Base-by-base conservation (phyloP, 768 basidiomycete species). In the Dioszegia hungarica region DNA sequence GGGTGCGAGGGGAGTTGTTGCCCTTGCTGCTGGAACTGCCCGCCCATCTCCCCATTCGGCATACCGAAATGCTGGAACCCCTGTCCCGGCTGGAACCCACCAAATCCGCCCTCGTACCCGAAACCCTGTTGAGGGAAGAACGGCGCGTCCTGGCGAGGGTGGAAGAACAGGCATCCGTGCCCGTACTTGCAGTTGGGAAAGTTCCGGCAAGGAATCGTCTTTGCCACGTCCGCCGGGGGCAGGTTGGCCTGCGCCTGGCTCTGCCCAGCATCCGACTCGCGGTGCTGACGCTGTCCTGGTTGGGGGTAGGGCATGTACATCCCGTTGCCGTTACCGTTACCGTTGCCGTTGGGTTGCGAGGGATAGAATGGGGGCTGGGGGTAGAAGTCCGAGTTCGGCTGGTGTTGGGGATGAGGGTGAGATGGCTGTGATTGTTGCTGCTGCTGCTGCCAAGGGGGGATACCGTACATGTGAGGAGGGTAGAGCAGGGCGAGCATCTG, bases 131-230 rank as follows among this genome's bases (percentile, higher is more conserved):
- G 66, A 15, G 56, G 59, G 19, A 43, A 22, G 41, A 43, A 43
- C 5, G 19, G 41, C 31, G 8, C 31, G 28, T 48, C n/a, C 27
- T 6, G 27, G 9, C 52, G 37, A 29, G 76, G 76, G 51, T 75
- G 76, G 52, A 66, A 72, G 73, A 77, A 77, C 19, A 71, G 70
- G 44, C 76, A 77, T 12, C 66, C 61, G 47, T 57, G 47, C 19
- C 74, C 76, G 61, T 75, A 77, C 44, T 74, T 67, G 61, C 76
- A 77, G 55, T 73, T 72, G 25, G 76, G 76, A 65, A 76, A 77
- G 63, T 76, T 76, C 51, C 76, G 62, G 57, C 76, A 77, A 5
- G 73, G 76, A 52, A 77, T 77, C 17, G 64, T 72, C 62, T 75
- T 74, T 49, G 70, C 60, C 5, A 76, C 71, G 43, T 77, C 76